These are phyloP conservation scores for Scutellaria galericulata DNA, from an alignment of 257 asterid species.

Conservation along the genomic window DNA sequence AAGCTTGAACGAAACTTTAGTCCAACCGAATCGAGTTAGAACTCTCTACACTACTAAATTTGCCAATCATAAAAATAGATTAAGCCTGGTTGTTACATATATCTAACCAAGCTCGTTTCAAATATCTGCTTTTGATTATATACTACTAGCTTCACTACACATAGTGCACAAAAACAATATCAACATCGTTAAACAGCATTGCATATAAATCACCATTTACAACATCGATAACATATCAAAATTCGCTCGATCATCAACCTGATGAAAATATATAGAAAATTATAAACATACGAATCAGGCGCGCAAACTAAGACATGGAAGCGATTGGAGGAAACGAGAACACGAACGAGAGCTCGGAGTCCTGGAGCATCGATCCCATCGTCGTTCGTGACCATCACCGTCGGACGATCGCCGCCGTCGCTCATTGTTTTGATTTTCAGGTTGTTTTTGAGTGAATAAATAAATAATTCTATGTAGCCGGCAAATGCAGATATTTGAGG, in stretches of 20 bases:
- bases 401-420: slow-evolving; percentile 55
- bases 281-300: slow-evolving; percentile 69
- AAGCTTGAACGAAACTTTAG: neutral
- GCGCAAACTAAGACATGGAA: slow-evolving; percentile 84
- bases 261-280: neutral
- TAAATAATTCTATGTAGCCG: slow-evolving; percentile 8
- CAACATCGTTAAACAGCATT: neutral
- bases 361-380: slow-evolving; percentile 96
- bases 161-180: slow-evolving; percentile 3
- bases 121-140: neutral
- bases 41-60: neutral
- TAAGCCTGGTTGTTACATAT: neutral
- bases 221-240: neutral
- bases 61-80: neutral
- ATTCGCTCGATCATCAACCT: slow-evolving; percentile 21
- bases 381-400: slow-evolving; percentile 89
- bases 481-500: neutral
- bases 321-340: slow-evolving; percentile 74
- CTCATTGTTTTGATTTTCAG: slow-evolving; percentile 39
- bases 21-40: neutral
- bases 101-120: neutral
- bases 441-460: neutral
- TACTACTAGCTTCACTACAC: neutral
- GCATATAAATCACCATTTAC: neutral
- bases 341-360: slow-evolving; percentile 67